Evolutionary conservation across 495 filamentous ascomycete species (phyloP).

Genomic region (Aspergillus mulundensis): DNA sequence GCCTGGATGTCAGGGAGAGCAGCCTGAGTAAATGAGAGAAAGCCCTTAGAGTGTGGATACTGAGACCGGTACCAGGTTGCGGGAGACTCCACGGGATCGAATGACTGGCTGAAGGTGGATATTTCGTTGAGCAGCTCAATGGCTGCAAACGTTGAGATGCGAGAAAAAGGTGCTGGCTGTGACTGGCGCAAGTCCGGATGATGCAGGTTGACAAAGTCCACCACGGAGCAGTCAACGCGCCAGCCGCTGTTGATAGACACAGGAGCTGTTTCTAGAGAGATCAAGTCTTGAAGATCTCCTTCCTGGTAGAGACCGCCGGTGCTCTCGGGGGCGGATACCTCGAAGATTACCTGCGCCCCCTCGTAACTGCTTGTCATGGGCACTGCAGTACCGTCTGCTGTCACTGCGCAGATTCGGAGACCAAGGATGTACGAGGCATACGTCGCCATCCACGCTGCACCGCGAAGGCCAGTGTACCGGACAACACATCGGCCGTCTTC

Average conservation of each 20-base stretch:
- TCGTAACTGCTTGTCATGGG: not conserved
- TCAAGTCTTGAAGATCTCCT: not conserved
- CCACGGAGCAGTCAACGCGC: not conserved
- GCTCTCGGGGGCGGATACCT: not conserved
- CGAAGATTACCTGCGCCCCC: not conserved
- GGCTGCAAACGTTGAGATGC: not conserved
- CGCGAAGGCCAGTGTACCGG: not conserved
- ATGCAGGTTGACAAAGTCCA: not conserved
- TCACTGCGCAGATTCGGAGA: not conserved
- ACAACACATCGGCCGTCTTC: not conserved
- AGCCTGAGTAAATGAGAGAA: not conserved
- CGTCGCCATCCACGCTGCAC: not conserved
- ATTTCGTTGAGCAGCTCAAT: not conserved
- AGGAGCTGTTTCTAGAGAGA: not conserved
- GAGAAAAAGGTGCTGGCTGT: not conserved
- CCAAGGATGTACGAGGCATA: not conserved
- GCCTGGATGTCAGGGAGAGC: not conserved
- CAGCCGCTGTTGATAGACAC: not conserved
- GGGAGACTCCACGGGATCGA: not conserved
- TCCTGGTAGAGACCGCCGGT: not conserved
- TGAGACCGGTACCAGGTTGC: not conserved
- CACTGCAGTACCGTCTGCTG: not conserved
- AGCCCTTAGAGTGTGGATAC: not conserved
- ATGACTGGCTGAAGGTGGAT: not conserved
- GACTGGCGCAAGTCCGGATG: not conserved